These are phyloP conservation scores for Clonostachys byssicola DNA, from an alignment of 2,329 filamentous ascomycete species.

Conservation along the genomic window DNA sequence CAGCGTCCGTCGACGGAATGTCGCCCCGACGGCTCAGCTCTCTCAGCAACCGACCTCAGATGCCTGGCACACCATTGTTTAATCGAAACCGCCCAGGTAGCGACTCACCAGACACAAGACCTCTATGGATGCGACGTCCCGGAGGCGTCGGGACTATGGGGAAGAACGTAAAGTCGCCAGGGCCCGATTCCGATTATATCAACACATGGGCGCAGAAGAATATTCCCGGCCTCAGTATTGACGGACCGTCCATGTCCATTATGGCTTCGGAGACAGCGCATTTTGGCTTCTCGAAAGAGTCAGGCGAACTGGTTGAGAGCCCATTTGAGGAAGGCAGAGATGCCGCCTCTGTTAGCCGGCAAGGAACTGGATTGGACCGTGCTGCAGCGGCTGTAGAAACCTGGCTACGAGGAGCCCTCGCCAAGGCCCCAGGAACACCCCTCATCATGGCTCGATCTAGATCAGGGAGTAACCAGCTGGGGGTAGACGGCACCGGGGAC, in stretches of 20 bases:
- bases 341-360: conserved; percentile 30
- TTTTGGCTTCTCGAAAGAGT: conserved; percentile 45
- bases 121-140: conserved; percentile 71
- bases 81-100: conserved; percentile 30
- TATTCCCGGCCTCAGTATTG: conserved; percentile 72
- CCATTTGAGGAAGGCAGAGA: conserved; percentile 44
- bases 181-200: conserved; percentile 78
- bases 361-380: conserved; percentile 65
- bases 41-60: conserved; percentile 26
- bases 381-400: conserved; percentile 84
- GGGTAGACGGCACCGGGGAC: conserved; percentile 47
- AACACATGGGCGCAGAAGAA: conserved; percentile 84
- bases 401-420: conserved; percentile 82
- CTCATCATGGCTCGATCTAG: conserved; percentile 32
- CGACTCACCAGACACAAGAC: conserved; percentile 30
- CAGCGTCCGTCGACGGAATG: conserved; percentile 24
- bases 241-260: conserved; percentile 63
- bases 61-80: conserved; percentile 23
- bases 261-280: conserved; percentile 57
- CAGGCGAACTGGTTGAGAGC: conserved; percentile 44
- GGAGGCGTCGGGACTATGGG: conserved; percentile 84
- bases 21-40: conserved; percentile 38
- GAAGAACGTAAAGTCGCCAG: conserved; percentile 66
- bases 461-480: conserved; percentile 11
- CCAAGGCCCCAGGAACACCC: conserved; percentile 53